A percentile compares a stretch with the other conserved stretches of the same genome.
Evolutionary conservation across 345 rosid species (phyloP).

Genomic region (Lenwebbia sp.): DNA sequence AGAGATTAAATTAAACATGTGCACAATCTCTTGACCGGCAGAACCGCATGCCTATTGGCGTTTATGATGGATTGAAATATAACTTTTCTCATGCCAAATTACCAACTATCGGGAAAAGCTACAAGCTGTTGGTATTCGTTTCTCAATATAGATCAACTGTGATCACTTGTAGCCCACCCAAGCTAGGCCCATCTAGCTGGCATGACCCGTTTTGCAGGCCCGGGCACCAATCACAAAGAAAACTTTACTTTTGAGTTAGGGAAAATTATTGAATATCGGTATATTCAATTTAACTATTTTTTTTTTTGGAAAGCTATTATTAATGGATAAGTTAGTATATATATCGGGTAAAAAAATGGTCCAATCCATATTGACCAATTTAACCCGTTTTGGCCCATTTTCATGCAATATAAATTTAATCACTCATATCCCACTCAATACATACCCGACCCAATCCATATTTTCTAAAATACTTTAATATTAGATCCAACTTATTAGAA

Average conservation of each 20-base stretch:
- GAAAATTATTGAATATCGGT: background rate
- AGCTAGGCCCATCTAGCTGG: background rate
- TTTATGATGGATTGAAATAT: background rate
- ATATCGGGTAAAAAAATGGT: too few species aligned
- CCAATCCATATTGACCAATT: too few species aligned
- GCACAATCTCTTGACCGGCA: too few species aligned
- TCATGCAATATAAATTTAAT: too few species aligned
- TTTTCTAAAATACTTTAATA: too few species aligned
- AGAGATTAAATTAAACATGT: too few species aligned
- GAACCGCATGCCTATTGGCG: too few species aligned
- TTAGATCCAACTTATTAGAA: too few species aligned
- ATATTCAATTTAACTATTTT: background rate
- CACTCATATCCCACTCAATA: too few species aligned
- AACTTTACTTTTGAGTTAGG: background rate
- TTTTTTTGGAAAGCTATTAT: background rate
- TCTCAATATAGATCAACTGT: background rate
- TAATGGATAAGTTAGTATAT: background rate
- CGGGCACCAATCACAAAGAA: background rate
- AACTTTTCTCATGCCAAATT: background rate
- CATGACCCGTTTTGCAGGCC: background rate
- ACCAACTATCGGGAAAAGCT: background rate
- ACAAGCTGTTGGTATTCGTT: background rate
- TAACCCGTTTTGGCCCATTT: too few species aligned
- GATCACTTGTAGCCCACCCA: background rate
- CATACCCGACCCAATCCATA: too few species aligned